Percentiles rank a stretch among this genome's conserved stretches.
Conservation (phyloP, 2,329 filamentous ascomycete species). For the Claviceps cyperi region DNA sequence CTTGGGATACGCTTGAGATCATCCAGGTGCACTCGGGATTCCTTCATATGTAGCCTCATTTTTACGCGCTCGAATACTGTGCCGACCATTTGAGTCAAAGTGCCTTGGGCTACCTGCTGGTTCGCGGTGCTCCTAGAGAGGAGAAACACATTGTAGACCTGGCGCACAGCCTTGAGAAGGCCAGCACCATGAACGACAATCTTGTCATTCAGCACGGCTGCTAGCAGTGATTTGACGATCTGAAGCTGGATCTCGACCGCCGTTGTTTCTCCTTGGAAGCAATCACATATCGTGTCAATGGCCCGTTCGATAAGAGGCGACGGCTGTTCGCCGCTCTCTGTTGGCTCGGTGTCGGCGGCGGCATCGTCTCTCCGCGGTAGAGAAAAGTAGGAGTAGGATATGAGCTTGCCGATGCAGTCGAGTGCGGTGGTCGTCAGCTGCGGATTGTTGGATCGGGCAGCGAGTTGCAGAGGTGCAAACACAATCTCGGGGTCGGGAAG, state of each 20-base stretch:
- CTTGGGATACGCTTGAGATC: conserved; percentile 39
- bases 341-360: conserved; percentile 7
- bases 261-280: conserved; percentile 93
- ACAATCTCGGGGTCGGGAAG: conserved; percentile 82
- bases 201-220: conserved; percentile 94
- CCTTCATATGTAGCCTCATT: conserved; percentile 71
- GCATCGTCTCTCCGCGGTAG: conserved; percentile 39
- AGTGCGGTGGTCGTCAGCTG: conserved; percentile 78
- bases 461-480: conserved; percentile 80
- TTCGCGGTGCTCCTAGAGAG: conserved; percentile 88
- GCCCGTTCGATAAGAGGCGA: conserved; percentile 87
- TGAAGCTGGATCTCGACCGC: conserved; percentile 87
- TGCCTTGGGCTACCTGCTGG: conserved; percentile 93
- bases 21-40: conserved; percentile 49
- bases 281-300: conserved; percentile 98
- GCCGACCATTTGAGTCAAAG: conserved; percentile 94
- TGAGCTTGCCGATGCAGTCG: conserved; percentile 97
- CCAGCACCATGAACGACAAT: conserved; percentile 96
- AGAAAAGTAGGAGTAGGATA: conserved; percentile 97
- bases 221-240: conserved; percentile 92
- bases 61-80: conserved; percentile 96
- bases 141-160: conserved; percentile 98
- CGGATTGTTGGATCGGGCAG: conserved; percentile 74
- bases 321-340: conserved; percentile 24
- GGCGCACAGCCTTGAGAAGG: conserved; percentile 85